phyloP scores from a whole-genome alignment of 1,284 basidiomycete species.

The Cryptococcus deneoformans region DNA sequence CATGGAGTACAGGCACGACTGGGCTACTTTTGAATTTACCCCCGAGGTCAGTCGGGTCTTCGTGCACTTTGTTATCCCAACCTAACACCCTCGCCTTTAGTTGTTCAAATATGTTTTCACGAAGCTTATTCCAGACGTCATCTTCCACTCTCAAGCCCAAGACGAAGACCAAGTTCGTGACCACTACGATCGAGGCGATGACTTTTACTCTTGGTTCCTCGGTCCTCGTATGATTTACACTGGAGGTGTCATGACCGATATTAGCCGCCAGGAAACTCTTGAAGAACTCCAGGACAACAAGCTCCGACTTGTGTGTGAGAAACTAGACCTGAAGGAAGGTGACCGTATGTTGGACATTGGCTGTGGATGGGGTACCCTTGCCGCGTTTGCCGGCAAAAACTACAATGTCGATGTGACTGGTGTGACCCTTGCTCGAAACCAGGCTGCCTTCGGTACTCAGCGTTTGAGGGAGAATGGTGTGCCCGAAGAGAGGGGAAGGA shows the following conservation, averaged over 20 bases:
- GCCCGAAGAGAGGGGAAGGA: slow-evolving; percentile 71
- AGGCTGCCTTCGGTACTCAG: slow-evolving; percentile 88
- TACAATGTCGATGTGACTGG: slow-evolving; percentile 93
- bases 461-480: slow-evolving; percentile 81
- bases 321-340: slow-evolving; percentile 79
- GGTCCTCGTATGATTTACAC: slow-evolving; percentile 71
- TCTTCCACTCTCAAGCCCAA: slow-evolving; percentile 84
- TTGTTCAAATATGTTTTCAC: slow-evolving; percentile 94
- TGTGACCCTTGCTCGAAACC: slow-evolving; percentile 85
- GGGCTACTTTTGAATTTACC: slow-evolving; percentile 75
- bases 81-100: slow-evolving; percentile 43
- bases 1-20: slow-evolving; percentile 93
- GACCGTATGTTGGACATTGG: slow-evolving; percentile 87
- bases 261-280: slow-evolving; percentile 74
- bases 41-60: slow-evolving; percentile 30
- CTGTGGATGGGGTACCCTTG: slow-evolving; percentile 97
- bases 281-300: slow-evolving; percentile 99
- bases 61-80: background rate
- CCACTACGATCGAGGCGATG: slow-evolving; percentile 95
- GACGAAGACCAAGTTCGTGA: slow-evolving; percentile 96
- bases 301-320: slow-evolving; percentile 89
- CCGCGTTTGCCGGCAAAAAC: slow-evolving; percentile 95
- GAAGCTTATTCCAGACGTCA: slow-evolving; percentile 85
- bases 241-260: slow-evolving; percentile 78
- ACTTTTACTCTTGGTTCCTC: slow-evolving; percentile 82